phyloP scores from a whole-genome alignment of 495 filamentous ascomycete genomes.

The Achaetomiella virescens region DNA sequence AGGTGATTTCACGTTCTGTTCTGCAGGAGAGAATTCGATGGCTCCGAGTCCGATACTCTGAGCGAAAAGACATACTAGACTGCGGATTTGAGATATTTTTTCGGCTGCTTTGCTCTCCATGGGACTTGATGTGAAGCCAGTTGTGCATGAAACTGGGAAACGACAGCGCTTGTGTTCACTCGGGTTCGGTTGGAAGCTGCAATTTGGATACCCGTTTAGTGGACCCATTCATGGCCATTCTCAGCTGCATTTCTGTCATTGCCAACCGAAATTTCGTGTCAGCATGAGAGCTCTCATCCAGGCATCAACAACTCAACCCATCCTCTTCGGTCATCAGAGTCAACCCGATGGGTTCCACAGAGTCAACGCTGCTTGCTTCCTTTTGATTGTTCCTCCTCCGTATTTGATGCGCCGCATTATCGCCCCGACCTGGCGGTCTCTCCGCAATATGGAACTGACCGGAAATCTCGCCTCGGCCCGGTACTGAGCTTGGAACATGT shows the following conservation, averaged over 20 bases:
- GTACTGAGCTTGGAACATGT: constrained; percentile 49
- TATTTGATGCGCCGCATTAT: constrained; percentile 28
- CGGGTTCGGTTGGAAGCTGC: too few species aligned
- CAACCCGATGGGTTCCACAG: neutral
- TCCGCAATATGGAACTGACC: constrained; percentile 39
- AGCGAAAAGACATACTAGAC: too few species aligned
- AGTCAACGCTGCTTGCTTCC: neutral
- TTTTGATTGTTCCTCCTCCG: neutral
- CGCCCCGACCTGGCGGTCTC: constrained; percentile 18
- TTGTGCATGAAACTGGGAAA: too few species aligned
- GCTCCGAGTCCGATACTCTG: too few species aligned
- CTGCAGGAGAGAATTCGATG: too few species aligned
- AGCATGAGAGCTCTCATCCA: neutral
- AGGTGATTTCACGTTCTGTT: too few species aligned
- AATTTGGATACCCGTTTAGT: neutral
- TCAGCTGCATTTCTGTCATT: neutral
- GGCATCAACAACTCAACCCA: neutral
- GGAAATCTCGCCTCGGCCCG: constrained; percentile 27
- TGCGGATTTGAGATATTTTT: too few species aligned
- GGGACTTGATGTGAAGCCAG: too few species aligned
- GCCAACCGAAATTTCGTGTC: constrained; percentile 1
- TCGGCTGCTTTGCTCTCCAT: too few species aligned
- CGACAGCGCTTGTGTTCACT: too few species aligned
- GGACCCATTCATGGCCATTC: neutral
- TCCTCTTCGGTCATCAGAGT: neutral